Percentiles rank a stretch among this genome's conserved stretches.
These are phyloP conservation scores for Cynara cardunculus DNA, from an alignment of 129 eudicot species.

Conservation along the genomic window DNA sequence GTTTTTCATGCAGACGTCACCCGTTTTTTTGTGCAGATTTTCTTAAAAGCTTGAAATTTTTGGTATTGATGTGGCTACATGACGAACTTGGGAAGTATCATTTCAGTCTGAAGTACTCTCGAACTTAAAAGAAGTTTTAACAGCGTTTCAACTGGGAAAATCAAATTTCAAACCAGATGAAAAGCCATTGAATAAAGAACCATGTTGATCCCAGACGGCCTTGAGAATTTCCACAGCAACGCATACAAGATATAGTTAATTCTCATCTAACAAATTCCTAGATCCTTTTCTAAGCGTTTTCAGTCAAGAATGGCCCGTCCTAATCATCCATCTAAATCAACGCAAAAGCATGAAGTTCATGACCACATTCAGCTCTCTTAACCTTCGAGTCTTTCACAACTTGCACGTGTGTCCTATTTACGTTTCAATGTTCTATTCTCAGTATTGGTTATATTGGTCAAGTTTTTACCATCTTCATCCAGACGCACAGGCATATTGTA, in stretches of 20 bases:
- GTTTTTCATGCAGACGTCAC: neutral
- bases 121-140: neutral
- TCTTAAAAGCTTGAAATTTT: neutral
- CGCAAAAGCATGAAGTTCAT: neutral
- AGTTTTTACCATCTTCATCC: neutral
- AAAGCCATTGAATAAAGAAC: neutral
- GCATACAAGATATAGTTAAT: neutral
- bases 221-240: neutral
- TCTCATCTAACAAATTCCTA: neutral
- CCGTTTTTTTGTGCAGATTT: neutral
- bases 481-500: neutral
- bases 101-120: neutral
- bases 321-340: neutral
- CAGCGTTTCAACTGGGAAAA: neutral
- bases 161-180: neutral
- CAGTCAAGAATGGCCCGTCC: neutral
- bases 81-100: neutral
- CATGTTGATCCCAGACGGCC: neutral
- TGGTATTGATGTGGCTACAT: neutral
- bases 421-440: neutral
- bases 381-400: neutral
- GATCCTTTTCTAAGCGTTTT: neutral
- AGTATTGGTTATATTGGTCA: neutral
- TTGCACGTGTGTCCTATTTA: neutral
- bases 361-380: neutral